phyloP scores from a whole-genome alignment of 495 filamentous ascomycete genomes.

The Hypoxylon trugodes region DNA sequence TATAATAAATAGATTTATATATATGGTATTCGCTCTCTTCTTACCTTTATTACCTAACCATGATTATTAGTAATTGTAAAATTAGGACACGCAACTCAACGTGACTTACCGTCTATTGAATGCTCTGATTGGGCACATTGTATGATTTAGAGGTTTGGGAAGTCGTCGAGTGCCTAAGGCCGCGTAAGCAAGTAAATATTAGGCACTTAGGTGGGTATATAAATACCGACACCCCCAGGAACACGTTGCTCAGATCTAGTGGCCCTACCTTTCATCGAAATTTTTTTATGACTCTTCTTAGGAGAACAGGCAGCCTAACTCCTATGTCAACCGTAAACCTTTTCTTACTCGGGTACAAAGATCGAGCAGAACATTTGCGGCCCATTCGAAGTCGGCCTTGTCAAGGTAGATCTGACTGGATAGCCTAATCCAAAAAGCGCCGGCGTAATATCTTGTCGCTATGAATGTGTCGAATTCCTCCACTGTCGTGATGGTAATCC shows the following conservation, averaged over 20 bases:
- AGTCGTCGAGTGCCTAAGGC: too few relatives aligned
- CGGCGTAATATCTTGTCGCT: constrained; percentile 67
- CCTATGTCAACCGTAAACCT: constrained; percentile 53
- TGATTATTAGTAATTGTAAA: too few relatives aligned
- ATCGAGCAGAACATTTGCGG: constrained; percentile 65
- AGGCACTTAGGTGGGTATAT: too few relatives aligned
- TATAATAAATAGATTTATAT: too few relatives aligned
- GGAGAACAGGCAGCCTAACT: neutral
- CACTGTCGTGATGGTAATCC: constrained; percentile 63
- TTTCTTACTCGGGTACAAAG: constrained; percentile 66
- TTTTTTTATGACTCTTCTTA: neutral
- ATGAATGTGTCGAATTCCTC: constrained; percentile 76
- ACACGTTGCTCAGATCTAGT: neutral
- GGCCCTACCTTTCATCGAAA: neutral
- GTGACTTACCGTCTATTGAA: too few relatives aligned
- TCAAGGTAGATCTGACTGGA: constrained; percentile 86
- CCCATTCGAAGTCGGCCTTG: constrained; percentile 78
- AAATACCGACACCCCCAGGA: neutral
- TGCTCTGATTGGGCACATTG: too few relatives aligned
- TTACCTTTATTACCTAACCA: too few relatives aligned
- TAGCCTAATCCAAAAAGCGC: constrained; percentile 73
- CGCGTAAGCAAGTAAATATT: too few relatives aligned
- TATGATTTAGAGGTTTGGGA: too few relatives aligned
- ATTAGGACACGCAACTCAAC: too few relatives aligned
- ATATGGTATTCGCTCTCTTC: too few relatives aligned